Evolutionary conservation across 2,329 filamentous ascomycete species (phyloP).

Genomic region (Knufia fluminis): DNA sequence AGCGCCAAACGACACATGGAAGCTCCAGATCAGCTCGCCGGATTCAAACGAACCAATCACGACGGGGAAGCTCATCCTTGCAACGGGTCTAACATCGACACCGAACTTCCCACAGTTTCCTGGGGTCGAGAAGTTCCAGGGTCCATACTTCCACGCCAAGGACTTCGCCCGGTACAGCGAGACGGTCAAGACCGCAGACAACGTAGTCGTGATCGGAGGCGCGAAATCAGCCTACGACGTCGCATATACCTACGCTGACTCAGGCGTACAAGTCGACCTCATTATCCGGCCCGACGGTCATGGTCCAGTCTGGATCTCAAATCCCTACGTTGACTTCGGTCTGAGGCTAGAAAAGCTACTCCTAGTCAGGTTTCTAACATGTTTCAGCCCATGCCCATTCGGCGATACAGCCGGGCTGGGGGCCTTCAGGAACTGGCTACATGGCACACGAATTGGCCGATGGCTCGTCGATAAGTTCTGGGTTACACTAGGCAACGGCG

Average conservation of each 20-base stretch:
- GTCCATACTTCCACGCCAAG: constrained; percentile 49
- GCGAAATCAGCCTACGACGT: constrained; percentile 57
- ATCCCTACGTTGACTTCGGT: constrained; percentile 55
- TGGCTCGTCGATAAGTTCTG: constrained; percentile 44
- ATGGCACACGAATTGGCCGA: constrained; percentile 44
- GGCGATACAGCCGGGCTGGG: constrained; percentile 42
- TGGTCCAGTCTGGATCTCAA: constrained; percentile 51
- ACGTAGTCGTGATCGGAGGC: constrained; percentile 48
- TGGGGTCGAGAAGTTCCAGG: constrained; percentile 42
- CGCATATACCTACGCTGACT: constrained; percentile 48
- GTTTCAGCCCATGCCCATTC: constrained; percentile 69
- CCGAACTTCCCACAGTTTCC: constrained; percentile 46
- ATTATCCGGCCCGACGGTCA: constrained; percentile 50
- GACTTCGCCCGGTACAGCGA: constrained; percentile 39
- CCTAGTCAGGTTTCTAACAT: constrained; percentile 58
- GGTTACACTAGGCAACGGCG: constrained; percentile 41
- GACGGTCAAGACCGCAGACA: constrained; percentile 29
- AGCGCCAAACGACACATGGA: constrained; percentile 30
- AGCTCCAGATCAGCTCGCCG: constrained; percentile 21
- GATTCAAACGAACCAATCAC: constrained; percentile 23
- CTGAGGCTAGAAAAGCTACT: constrained; percentile 61
- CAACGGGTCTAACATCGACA: constrained; percentile 52
- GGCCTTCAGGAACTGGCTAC: constrained; percentile 35
- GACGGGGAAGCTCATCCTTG: constrained; percentile 48
- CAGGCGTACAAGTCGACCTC: constrained; percentile 48